These are phyloP conservation scores for Limtongozyma cylindracea DNA, from an alignment of 805 yeast species.

Conservation along the genomic window DNA sequence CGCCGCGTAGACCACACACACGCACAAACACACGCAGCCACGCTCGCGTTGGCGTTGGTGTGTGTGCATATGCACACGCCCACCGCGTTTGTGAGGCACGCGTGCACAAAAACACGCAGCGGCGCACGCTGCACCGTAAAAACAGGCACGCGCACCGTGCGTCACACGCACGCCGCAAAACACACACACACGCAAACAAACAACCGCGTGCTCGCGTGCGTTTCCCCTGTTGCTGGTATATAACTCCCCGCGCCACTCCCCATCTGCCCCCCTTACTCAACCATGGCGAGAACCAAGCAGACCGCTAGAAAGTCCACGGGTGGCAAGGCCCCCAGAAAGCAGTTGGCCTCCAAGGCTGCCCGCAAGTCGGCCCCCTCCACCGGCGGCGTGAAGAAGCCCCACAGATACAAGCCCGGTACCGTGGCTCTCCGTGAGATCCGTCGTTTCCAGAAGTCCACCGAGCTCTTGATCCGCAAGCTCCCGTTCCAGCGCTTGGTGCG, in stretches of 20 bases:
- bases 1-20: too few species aligned
- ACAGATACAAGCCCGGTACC: conserved; percentile 95
- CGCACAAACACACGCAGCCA: too few species aligned
- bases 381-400: conserved; percentile 87
- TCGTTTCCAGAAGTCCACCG: conserved; percentile 93
- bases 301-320: conserved; percentile 89
- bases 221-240: conserved; percentile 1
- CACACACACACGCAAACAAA: too few species aligned
- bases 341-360: conserved; percentile 78
- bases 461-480: conserved; percentile 79
- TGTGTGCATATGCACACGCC: too few species aligned
- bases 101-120: too few species aligned
- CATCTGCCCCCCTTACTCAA: conserved; percentile 1
- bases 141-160: too few species aligned
- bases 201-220: too few species aligned
- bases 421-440: conserved; percentile 93
- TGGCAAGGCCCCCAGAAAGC: conserved; percentile 93
- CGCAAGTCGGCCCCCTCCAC: conserved; percentile 83
- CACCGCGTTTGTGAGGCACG: too few species aligned
- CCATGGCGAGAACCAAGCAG: conserved; percentile 85
- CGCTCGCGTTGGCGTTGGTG: too few species aligned
- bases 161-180: too few species aligned
- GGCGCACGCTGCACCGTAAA: too few species aligned
- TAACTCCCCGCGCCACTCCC: too few species aligned
- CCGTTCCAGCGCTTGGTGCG: conserved; percentile 95